These are phyloP conservation scores for Sequoiadendron giganteum DNA, from an alignment of 75 land plant species.

Conservation along the genomic window DNA sequence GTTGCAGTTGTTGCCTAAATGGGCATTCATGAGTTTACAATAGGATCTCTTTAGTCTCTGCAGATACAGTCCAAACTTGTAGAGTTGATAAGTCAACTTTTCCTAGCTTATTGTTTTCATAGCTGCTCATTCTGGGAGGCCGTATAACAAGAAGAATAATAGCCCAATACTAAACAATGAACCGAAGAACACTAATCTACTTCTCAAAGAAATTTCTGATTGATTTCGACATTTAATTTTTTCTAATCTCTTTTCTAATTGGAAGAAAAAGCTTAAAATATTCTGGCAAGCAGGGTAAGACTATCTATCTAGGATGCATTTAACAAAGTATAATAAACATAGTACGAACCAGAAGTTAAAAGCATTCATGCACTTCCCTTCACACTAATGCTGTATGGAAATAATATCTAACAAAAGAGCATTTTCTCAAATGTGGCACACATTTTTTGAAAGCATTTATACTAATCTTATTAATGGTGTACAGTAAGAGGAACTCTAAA, in stretches of 20 bases:
- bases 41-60: not conserved
- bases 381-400: not conserved
- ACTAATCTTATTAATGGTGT: constrained; percentile 4
- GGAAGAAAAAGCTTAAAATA: not conserved
- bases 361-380: not conserved
- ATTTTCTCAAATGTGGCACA: not conserved
- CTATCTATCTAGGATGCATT: not conserved
- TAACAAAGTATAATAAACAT: not conserved
- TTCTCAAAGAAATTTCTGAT: too few species aligned
- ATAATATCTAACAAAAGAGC: constrained; percentile 6
- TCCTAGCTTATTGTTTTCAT: not conserved
- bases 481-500: constrained; percentile 12
- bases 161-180: not conserved
- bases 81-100: not conserved
- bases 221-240: too few species aligned
- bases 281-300: not conserved
- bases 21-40: not conserved
- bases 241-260: not conserved
- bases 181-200: not conserved
- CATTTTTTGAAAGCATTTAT: not conserved
- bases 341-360: too few species aligned
- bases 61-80: not conserved
- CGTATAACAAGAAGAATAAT: not conserved
- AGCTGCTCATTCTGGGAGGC: not conserved
- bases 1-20: not conserved